phyloP scores from a whole-genome alignment of 1,284 basidiomycete species.

The Leccinum cinnamomeum region DNA sequence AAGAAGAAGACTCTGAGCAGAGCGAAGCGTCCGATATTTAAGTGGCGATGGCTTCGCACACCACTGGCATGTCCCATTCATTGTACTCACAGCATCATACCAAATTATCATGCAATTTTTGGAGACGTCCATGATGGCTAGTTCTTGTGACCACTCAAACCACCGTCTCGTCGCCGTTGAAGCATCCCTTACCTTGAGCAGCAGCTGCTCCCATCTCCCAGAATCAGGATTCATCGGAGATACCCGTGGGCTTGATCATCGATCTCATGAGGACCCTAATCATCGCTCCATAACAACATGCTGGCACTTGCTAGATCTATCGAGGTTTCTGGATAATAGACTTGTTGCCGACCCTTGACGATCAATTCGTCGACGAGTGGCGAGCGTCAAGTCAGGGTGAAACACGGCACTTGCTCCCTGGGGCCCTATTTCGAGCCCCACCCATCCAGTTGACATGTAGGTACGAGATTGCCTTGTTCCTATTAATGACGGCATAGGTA shows the following conservation, averaged over 20 bases:
- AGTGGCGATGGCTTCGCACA: not conserved
- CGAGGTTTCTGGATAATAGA: not conserved
- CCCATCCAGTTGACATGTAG: not conserved
- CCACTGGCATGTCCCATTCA: not conserved
- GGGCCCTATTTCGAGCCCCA: not conserved
- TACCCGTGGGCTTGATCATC: not conserved
- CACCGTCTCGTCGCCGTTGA: not conserved
- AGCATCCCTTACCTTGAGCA: not conserved
- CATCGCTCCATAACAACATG: not conserved
- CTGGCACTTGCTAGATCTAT: not conserved
- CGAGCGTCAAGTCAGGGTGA: not conserved
- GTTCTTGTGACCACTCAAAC: not conserved
- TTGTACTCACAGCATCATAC: conserved; percentile 4
- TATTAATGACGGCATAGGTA: not conserved
- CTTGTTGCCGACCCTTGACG: not conserved
- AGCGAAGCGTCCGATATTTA: conserved; percentile 19
- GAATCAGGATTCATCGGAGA: not conserved
- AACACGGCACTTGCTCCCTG: not conserved
- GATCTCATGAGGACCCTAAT: not conserved
- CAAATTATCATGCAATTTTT: not conserved
- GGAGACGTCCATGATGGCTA: not conserved
- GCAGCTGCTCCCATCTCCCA: not conserved
- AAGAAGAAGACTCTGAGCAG: conserved; percentile 23
- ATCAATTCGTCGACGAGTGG: not conserved
- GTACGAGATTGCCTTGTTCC: not conserved